Evolutionary conservation across 192 early-diverging fungal species (phyloP).

Genomic region (Thamnidium elegans): DNA sequence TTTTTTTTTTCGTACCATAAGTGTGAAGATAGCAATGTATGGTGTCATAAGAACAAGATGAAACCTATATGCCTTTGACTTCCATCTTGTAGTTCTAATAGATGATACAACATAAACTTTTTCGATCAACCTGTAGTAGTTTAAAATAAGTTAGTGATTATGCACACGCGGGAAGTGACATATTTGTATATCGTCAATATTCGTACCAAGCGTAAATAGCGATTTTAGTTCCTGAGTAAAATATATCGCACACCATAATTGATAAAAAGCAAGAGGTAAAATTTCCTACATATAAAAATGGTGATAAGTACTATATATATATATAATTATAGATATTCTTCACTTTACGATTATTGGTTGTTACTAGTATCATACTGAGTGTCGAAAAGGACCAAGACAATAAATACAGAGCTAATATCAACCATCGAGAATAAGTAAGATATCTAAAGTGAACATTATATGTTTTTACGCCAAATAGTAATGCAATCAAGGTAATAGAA

Average conservation of each 20-base stretch:
- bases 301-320: neutral
- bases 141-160: neutral
- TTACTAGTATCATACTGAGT: conserved; percentile 34
- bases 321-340: no score
- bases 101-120: conserved; percentile 19
- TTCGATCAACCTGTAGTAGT: conserved; percentile 17
- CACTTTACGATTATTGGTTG: conserved; percentile 42
- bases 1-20: conserved; percentile 29
- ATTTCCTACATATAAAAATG: conserved; percentile 12
- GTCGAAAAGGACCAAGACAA: conserved; percentile 47
- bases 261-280: conserved; percentile 40
- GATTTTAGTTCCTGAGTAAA: conserved; percentile 45
- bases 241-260: conserved; percentile 41
- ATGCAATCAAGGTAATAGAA: conserved; percentile 19
- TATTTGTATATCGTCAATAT: neutral
- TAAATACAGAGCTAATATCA: conserved; percentile 42
- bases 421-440: conserved; percentile 34
- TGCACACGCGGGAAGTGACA: neutral
- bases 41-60: conserved; percentile 29
- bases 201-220: conserved; percentile 41
- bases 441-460: conserved; percentile 29
- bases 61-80: conserved; percentile 28
- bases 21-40: conserved; percentile 33
- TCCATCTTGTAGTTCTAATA: conserved; percentile 9
- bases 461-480: conserved; percentile 32